Conservation (phyloP, 78 protist species). For the Salpingoeca rosetta region DNA sequence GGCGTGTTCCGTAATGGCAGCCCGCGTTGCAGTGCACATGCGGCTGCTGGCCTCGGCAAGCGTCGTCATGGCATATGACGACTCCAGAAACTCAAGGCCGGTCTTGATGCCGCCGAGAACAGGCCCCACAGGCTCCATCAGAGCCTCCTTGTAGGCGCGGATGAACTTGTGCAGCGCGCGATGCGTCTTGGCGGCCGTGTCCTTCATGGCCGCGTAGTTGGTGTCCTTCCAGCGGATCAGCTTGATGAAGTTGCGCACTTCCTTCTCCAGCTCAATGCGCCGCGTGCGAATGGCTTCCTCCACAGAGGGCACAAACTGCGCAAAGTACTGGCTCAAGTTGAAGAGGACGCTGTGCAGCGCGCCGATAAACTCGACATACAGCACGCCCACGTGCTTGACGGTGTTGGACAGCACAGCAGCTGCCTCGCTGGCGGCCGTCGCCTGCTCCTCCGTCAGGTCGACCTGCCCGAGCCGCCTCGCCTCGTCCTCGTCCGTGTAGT, state of each 20-base stretch:
- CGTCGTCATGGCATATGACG: no score
- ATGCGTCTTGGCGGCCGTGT: constrained; percentile 34
- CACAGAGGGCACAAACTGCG: not conserved
- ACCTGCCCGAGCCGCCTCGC: no score
- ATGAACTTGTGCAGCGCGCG: constrained; percentile 1
- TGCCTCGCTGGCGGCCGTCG: no score
- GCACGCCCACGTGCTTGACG: no score
- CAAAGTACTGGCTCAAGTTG: not conserved
- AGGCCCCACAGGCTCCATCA: not conserved
- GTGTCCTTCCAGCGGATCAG: constrained; percentile 41
- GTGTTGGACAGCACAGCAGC: no score
- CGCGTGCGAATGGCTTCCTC: not conserved
- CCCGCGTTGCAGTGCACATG: no score
- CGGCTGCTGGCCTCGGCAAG: no score
- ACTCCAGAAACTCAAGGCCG: no score
- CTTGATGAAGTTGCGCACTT: constrained; percentile 3
- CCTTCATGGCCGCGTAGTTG: constrained; percentile 34
- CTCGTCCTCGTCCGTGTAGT: no score
- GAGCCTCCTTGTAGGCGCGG: not conserved
- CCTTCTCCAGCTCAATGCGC: constrained; percentile 15
- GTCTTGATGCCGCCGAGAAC: not conserved
- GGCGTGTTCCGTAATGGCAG: no score
- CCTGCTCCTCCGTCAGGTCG: no score
- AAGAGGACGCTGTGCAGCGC: not conserved
- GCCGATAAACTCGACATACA: not conserved